Evolutionary conservation across 2,329 filamentous ascomycete species (phyloP).

Genomic region (Botryosphaeria dothidea): DNA sequence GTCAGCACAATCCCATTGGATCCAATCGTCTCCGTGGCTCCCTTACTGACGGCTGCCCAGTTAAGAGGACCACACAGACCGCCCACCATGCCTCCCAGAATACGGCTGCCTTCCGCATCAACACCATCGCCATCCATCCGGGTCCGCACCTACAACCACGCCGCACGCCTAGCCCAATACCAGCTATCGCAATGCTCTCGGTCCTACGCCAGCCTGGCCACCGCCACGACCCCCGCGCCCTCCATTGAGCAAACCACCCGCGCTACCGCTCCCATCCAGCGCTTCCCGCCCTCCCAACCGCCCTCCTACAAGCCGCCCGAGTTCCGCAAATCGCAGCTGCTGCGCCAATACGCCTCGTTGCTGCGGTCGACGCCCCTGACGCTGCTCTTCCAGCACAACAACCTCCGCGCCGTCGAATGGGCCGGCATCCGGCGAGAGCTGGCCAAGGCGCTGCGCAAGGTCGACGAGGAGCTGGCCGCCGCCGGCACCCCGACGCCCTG

Average conservation of each 20-base stretch:
- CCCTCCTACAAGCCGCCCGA: conserved; percentile 85
- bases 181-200: conserved; percentile 30
- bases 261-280: conserved; percentile 47
- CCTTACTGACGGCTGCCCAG: neutral
- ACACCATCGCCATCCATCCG: conserved; percentile 18
- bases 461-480: conserved; percentile 68
- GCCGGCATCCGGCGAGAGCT: conserved; percentile 71
- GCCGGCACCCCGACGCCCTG: conserved; percentile 32
- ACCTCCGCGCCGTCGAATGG: conserved; percentile 74
- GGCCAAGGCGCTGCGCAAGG: conserved; percentile 58
- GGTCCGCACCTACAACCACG: conserved; percentile 28
- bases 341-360: conserved; percentile 83
- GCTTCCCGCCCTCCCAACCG: conserved; percentile 69
- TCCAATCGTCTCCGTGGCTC: neutral
- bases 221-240: conserved; percentile 54
- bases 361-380: conserved; percentile 83
- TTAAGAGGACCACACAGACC: neutral
- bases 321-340: conserved; percentile 85
- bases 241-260: conserved; percentile 51
- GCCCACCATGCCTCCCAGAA: conserved; percentile 39
- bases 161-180: conserved; percentile 19
- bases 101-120: conserved; percentile 35
- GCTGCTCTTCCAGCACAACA: conserved; percentile 83
- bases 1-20: neutral
- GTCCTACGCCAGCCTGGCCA: conserved; percentile 52